Conservation (phyloP, 2,329 filamentous ascomycete genomes). For the Penicillium sp. region DNA sequence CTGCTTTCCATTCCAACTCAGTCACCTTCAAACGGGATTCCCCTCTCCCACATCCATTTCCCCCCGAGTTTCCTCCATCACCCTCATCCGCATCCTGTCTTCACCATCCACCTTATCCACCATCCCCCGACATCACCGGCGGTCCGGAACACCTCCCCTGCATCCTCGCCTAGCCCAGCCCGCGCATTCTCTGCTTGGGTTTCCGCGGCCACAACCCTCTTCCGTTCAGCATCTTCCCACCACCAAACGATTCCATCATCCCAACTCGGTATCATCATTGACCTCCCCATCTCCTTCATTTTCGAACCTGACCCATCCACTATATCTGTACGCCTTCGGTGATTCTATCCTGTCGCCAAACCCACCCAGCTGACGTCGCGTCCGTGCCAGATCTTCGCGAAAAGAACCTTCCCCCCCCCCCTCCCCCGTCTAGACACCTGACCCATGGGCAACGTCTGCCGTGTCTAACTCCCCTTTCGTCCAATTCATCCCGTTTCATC, state of each 20-base stretch:
- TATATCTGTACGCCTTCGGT: conserved; percentile 4
- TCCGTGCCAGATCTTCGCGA: conserved; percentile 17
- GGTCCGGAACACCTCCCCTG: conserved; percentile 23
- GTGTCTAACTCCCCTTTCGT: conserved; percentile 15
- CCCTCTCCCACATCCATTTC: conserved; percentile 1
- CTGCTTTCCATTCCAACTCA: conserved; percentile 9
- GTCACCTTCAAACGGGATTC: background rate
- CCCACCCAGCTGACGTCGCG: conserved; percentile 28
- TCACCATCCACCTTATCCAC: conserved; percentile 2
- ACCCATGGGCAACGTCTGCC: conserved; percentile 21
- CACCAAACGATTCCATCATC: conserved; percentile 30
- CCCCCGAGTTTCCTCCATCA: conserved; percentile 11
- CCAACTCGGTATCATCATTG: conserved; percentile 25
- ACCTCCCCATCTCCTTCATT: conserved; percentile 7
- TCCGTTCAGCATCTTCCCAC: conserved; percentile 33
- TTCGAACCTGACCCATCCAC: background rate
- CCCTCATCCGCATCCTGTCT: background rate
- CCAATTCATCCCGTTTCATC: conserved; percentile 23
- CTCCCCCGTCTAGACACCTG: conserved; percentile 16
- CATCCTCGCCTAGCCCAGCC: conserved; percentile 29
- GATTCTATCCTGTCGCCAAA: conserved; percentile 5
- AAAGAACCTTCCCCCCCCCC: conserved; percentile 15
- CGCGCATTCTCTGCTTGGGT: conserved; percentile 35
- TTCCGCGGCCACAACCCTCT: conserved; percentile 30
- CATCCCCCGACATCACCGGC: conserved; percentile 10